Conservation (phyloP, 768 basidiomycete genomes). For the Rhizopogon vesiculosus region DNA sequence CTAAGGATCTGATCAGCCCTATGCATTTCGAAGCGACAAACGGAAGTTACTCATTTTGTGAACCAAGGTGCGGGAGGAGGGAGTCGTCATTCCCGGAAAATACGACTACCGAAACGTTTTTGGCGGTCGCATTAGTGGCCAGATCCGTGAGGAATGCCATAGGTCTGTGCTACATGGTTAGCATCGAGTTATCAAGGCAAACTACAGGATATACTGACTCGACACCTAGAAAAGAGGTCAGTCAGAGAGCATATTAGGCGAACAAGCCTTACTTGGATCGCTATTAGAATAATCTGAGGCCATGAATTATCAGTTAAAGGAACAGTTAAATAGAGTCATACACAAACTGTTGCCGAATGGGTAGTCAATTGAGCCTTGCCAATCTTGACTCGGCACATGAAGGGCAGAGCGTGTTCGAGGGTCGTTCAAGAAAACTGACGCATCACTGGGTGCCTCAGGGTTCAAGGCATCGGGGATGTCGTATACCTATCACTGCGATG, state of each 20-base stretch:
- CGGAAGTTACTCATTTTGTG: constrained; percentile 43
- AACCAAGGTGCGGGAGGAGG: constrained; percentile 57
- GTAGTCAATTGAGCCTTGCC: constrained; percentile 30
- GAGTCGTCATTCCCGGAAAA: constrained; percentile 72
- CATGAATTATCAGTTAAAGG: neutral
- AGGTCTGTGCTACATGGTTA: constrained; percentile 35
- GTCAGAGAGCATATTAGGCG: neutral
- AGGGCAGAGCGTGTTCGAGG: constrained; percentile 51
- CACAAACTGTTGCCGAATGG: constrained; percentile 29
- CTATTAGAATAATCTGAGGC: constrained; percentile 10
- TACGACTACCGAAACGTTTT: constrained; percentile 48
- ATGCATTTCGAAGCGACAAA: neutral
- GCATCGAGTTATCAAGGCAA: neutral
- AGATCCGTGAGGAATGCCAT: constrained; percentile 62
- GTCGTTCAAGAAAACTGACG: constrained; percentile 60
- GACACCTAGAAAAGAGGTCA: constrained; percentile 18
- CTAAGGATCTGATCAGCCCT: constrained; percentile 26
- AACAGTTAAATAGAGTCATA: neutral
- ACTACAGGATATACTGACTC: constrained; percentile 22
- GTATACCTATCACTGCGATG: constrained; percentile 33
- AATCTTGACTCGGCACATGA: constrained; percentile 62
- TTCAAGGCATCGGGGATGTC: constrained; percentile 52
- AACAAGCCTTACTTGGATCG: constrained; percentile 28
- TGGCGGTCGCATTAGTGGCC: constrained; percentile 57
- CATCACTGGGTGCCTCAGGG: constrained; percentile 47